Percentiles rank a stretch among this genome's conserved stretches.
Conservation (phyloP, 2,329 filamentous ascomycete genomes). For the Pseudogymnoascus sp. region DNA sequence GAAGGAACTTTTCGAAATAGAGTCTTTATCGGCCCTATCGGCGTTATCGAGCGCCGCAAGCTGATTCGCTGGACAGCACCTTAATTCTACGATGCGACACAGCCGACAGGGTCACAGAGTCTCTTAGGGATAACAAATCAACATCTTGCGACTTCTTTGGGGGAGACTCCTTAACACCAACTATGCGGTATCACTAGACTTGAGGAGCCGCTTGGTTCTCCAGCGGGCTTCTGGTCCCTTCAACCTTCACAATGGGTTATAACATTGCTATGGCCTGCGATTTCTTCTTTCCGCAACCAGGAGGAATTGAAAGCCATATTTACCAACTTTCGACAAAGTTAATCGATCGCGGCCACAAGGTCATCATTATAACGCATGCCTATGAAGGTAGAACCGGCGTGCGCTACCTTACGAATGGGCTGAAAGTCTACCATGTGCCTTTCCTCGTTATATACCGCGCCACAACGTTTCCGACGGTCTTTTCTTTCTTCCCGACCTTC, state of each 20-base stretch:
- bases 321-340: conserved; percentile 96
- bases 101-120: background rate
- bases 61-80: background rate
- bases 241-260: conserved; percentile 37
- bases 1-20: conserved; percentile 9
- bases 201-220: background rate
- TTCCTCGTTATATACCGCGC: conserved; percentile 95
- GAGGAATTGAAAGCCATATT: conserved; percentile 95
- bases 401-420: conserved; percentile 90
- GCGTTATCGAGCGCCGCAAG: background rate
- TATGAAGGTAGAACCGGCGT: conserved; percentile 88
- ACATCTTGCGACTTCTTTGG: conserved; percentile 7
- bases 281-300: conserved; percentile 98
- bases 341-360: conserved; percentile 94
- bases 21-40: conserved; percentile 8
- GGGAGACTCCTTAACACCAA: background rate
- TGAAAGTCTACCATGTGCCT: conserved; percentile 97
- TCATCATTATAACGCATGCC: conserved; percentile 94
- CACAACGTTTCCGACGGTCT: conserved; percentile 90
- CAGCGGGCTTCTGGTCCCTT: conserved; percentile 2
- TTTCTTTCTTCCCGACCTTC: conserved; percentile 97
- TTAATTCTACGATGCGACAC: conserved; percentile 2
- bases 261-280: conserved; percentile 92
- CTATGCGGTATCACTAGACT: conserved; percentile 1
- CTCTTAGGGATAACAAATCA: conserved; percentile 5